Base-by-base conservation (phyloP, 768 basidiomycete genomes). In the Suillus decipiens region DNA sequence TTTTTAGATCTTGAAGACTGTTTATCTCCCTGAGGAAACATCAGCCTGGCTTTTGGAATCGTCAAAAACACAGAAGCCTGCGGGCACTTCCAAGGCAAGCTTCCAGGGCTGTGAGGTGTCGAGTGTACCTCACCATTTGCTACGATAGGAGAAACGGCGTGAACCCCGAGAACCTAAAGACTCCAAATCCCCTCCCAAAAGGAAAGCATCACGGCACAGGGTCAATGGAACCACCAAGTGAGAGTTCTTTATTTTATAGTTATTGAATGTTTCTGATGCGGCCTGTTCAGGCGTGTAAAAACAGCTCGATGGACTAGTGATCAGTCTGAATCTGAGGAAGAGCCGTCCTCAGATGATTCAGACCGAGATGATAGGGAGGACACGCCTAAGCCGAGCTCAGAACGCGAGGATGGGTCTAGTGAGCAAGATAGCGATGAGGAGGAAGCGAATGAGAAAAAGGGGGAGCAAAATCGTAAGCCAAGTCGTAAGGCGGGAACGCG, bases 1-100 rank as follows among this genome's bases (percentile, higher is more conserved):
- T n/a, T n/a, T 43, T 7, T 61, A 93, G 92, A 86, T 90, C 60
- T 58, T 86, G 59, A 87, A 87, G 70, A 89, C 84, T 0, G 77
- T 83, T 5, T 95, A 90, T 70, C 76, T 95, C 36, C 83, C 89
- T 19, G 84, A 85, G 50, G 82, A 86, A 55, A 83, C 85, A 14
- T 64, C 82, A 22, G 65, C 74, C 19, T 89, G 89, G 87, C 72
- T 94, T 7, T 78, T 75, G 42, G 86, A 86, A 61, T 76, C 77
- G 34, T 79, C 78, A 43, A 72, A 72, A 60, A 72, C 75, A 48
- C 74, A 77, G 15, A 82, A 79, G 71, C 74, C 79, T 47, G 51
- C 70, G 10, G 61, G 61, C 37, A 65, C 67, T 24, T 61, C 62
- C 9, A 80, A 80, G 69, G 68, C 71, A 36, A 73, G 60, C 39